Evolutionary conservation across 768 basidiomycete genomes (phyloP), one percentile per base, ranked within the genome.

Genomic region (Crucibulum laeve): DNA sequence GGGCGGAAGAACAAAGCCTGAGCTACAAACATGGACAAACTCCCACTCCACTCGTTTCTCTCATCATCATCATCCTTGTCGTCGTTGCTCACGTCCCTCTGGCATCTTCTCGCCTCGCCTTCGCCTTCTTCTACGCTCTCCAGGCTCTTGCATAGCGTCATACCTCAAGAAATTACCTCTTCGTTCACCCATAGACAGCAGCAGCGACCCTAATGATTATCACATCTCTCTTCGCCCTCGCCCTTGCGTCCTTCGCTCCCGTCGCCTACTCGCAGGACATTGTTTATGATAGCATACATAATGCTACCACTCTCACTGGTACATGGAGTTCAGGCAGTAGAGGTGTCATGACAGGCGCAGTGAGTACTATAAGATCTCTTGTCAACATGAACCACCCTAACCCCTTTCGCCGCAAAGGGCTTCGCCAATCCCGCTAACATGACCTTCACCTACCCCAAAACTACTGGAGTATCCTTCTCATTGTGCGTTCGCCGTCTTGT

Each of bases 271-370:
- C 67, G 7, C 70, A 73, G 50, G 44, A 47, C 43, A 75, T 77
- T 45, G 44, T 50, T 0, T 80, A 65, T 55, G 60, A 76, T 55
- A 0, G 55, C 1, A 54, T 42, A 1, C 82, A 85, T 57, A 94
- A 94, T 59, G 69, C 77, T 3, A 91, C 91, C 0, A 38, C 66
- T 43, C 67, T 97, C 40, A 49, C 56, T 23, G 95, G 95, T 0
- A 93, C 92, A 8, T 98, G 95, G 95, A 76, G 76, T 38, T 84
- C 90, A 26, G 91, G 91, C 15, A 82, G 79, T 54, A 72, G 75
- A 52, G 70, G 74, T 23, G 93, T 98, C 22, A 15, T 73, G 15
- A 95, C 95, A 5, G 95, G 95, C 22, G 10, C 81, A 7, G 94
- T 95, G 55, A 68, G 92, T 84, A 4, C 15, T 36, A 5, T 4